Evolutionary conservation across 306 rosid genomes (phyloP).

Genomic region (Arachis hypogaea): DNA sequence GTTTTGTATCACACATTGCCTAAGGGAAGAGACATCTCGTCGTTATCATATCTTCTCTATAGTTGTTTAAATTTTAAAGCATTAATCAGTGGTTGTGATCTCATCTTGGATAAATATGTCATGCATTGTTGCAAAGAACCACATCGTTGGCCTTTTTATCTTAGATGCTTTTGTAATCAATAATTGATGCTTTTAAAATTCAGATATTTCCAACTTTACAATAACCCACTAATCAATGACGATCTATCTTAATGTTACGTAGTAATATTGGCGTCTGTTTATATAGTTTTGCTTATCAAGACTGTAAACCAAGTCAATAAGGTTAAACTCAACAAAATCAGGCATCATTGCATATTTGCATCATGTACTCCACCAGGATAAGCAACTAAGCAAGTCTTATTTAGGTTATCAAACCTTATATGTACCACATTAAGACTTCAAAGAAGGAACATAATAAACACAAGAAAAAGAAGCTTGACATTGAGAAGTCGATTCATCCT

Average conservation of each 20-base stretch:
- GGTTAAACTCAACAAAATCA: background rate
- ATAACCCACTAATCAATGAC: background rate
- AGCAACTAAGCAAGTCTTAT: constrained; percentile 1
- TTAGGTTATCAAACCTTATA: constrained; percentile 15
- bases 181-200: background rate
- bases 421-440: constrained; percentile 8
- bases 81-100: background rate
- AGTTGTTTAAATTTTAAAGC: background rate
- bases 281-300: background rate
- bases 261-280: background rate
- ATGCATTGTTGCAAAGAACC: background rate
- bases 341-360: background rate
- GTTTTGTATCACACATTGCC: background rate
- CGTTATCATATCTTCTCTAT: background rate
- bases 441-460: constrained; percentile 10
- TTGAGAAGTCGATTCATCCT: constrained; percentile 30
- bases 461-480: constrained; percentile 21
- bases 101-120: background rate
- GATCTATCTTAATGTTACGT: background rate
- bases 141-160: too few relatives aligned
- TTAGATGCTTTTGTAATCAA: background rate
- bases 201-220: background rate
- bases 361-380: background rate
- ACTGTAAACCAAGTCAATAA: background rate
- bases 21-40: background rate